phyloP scores from a whole-genome alignment of 768 basidiomycete genomes.

The Suillus cothurnatus region DNA sequence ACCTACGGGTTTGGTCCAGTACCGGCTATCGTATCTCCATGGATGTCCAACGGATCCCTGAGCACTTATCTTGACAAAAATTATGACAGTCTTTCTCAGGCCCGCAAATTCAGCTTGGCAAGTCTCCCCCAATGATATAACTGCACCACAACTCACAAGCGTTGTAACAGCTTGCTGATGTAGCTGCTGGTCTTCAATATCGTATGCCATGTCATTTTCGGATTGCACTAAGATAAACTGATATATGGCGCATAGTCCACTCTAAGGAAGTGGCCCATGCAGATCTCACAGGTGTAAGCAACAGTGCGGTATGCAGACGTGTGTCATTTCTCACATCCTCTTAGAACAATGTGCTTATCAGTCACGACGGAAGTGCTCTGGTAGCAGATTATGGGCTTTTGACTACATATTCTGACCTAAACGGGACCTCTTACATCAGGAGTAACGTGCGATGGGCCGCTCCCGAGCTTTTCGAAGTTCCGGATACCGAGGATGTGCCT shows the following conservation, averaged over 20 bases:
- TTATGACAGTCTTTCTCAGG: not conserved
- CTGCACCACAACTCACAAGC: not conserved
- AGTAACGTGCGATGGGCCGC: conserved; percentile 33
- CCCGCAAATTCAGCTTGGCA: not conserved
- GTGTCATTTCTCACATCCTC: not conserved
- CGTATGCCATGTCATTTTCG: not conserved
- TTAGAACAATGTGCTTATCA: not conserved
- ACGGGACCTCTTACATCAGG: conserved; percentile 11
- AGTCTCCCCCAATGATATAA: not conserved
- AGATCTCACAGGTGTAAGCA: not conserved
- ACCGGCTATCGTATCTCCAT: conserved; percentile 23
- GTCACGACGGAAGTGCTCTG: not conserved
- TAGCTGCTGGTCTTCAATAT: conserved; percentile 13
- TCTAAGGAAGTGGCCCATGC: not conserved
- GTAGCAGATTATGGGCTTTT: not conserved
- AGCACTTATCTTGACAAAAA: conserved; percentile 16
- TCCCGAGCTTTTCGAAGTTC: conserved; percentile 28
- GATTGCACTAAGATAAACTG: not conserved
- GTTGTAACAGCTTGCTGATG: conserved; percentile 5
- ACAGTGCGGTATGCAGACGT: not conserved
- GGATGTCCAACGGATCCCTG: conserved; percentile 19
- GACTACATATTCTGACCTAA: not conserved
- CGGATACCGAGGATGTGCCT: conserved; percentile 8
- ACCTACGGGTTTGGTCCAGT: conserved; percentile 26
- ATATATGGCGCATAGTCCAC: not conserved